Evolutionary conservation across 345 rosid species (phyloP).

Genomic region (Salix viminalis): DNA sequence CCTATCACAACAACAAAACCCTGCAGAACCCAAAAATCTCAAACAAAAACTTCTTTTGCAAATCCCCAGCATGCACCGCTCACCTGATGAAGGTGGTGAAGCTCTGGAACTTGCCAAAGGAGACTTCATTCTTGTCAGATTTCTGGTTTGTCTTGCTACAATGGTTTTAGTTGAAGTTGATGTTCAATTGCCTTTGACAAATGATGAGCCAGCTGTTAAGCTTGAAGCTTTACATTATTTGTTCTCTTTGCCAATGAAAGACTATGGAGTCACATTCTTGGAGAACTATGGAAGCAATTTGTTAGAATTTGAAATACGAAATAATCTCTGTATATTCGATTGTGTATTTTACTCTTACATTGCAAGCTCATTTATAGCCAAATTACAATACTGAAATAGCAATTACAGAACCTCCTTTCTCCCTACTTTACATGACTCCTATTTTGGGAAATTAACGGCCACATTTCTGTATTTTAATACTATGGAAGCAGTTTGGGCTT

Average conservation of each 20-base stretch:
- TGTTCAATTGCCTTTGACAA: conserved; percentile 84
- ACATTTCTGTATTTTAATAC: no score
- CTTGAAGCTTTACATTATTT: conserved; percentile 63
- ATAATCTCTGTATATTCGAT: no score
- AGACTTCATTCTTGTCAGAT: conserved; percentile 51
- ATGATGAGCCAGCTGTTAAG: conserved; percentile 89
- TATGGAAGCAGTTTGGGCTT: conserved; percentile 27
- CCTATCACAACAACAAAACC: conserved; percentile 13
- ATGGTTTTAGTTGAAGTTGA: conserved; percentile 61
- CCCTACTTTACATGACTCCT: no score
- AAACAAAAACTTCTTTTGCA: conserved; percentile 48
- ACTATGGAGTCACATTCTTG: conserved; percentile 73
- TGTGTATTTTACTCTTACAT: no score
- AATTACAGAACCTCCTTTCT: no score
- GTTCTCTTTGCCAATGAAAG: conserved; percentile 72
- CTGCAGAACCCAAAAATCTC: conserved; percentile 27
- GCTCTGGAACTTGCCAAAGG: conserved; percentile 64
- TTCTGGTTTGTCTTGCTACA: conserved; percentile 54
- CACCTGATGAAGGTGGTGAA: conserved; percentile 74
- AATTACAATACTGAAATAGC: no score
- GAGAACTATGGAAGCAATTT: not conserved
- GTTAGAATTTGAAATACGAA: no score
- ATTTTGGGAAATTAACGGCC: no score
- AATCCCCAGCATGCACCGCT: conserved; percentile 63
- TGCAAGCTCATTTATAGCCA: no score